These are phyloP conservation scores for Ashbya aceris DNA, from an alignment of 1,139 yeast species.

Conservation along the genomic window DNA sequence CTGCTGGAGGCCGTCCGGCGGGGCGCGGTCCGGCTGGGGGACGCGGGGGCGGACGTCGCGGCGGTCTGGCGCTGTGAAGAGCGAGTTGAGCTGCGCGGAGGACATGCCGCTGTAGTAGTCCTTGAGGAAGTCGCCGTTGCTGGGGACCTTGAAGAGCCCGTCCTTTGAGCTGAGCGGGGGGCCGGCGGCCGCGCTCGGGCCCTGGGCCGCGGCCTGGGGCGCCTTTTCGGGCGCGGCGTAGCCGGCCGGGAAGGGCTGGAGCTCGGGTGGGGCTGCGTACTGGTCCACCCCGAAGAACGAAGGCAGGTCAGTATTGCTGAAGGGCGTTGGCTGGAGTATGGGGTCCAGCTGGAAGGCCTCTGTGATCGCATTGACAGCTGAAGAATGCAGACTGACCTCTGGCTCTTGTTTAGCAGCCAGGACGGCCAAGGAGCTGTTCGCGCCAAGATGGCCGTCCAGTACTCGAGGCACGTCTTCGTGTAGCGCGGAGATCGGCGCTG, in stretches of 20 bases:
- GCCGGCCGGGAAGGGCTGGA: neutral
- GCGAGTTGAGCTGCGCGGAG: constrained; percentile 12
- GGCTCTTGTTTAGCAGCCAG: constrained; percentile 4
- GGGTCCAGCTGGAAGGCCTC: constrained; percentile 26
- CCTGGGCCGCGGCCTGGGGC: neutral
- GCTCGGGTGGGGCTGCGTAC: neutral
- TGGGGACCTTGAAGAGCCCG: constrained; percentile 21
- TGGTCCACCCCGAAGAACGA: constrained; percentile 16
- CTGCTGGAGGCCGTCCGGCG: constrained; percentile 3
- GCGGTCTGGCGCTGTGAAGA: constrained; percentile 7
- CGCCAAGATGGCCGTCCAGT: constrained; percentile 1
- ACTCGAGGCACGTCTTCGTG: constrained; percentile 3
- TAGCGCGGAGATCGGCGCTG: neutral
- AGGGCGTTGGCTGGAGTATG: constrained; percentile 18
- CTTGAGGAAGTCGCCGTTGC: constrained; percentile 19
- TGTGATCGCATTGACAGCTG: constrained; percentile 16
- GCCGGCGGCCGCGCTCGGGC: neutral
- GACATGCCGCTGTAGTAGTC: constrained; percentile 16
- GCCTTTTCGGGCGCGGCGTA: neutral
- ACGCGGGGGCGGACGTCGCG: neutral
- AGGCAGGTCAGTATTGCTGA: constrained; percentile 22
- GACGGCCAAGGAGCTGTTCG: neutral
- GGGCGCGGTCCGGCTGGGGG: neutral
- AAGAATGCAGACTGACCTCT: constrained; percentile 3
- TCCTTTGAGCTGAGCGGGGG: constrained; percentile 9